These are phyloP conservation scores for Tricholoma furcatifolium DNA, from an alignment of 768 basidiomycete species.

Conservation along the genomic window DNA sequence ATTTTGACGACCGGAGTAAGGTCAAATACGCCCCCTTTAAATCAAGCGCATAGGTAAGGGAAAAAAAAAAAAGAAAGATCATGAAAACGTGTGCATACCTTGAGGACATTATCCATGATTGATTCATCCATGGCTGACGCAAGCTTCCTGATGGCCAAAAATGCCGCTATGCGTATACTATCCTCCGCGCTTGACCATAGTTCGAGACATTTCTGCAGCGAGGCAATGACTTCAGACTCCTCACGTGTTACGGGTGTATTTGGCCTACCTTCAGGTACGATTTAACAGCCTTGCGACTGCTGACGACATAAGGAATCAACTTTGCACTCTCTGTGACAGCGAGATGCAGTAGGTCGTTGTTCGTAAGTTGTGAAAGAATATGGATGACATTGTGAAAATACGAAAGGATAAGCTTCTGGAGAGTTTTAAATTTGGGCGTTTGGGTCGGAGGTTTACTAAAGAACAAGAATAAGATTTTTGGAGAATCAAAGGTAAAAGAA, in stretches of 20 bases:
- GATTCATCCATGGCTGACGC: slow-evolving; percentile 76
- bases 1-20: slow-evolving; percentile 79
- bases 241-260: not conserved
- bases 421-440: slow-evolving; percentile 74
- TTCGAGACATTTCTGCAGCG: slow-evolving; percentile 70
- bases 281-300: slow-evolving; percentile 82
- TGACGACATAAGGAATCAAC: slow-evolving; percentile 84
- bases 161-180: slow-evolving; percentile 78
- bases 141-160: slow-evolving; percentile 80
- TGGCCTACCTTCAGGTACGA: slow-evolving; percentile 75
- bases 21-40: slow-evolving; percentile 83
- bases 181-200: slow-evolving; percentile 85
- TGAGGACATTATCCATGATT: slow-evolving; percentile 82
- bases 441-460: slow-evolving; percentile 84
- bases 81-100: slow-evolving; percentile 47
- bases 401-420: slow-evolving; percentile 86
- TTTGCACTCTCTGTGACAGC: slow-evolving; percentile 85
- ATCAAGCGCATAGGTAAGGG: not conserved
- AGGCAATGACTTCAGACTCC: not conserved
- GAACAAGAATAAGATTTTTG: slow-evolving; percentile 1
- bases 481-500: not conserved
- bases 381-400: slow-evolving; percentile 88
- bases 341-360: slow-evolving; percentile 61
- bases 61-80: not conserved
- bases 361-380: slow-evolving; percentile 72